Evolutionary conservation across 805 yeast genomes (phyloP).

Genomic region (Kazachstania viticola): DNA sequence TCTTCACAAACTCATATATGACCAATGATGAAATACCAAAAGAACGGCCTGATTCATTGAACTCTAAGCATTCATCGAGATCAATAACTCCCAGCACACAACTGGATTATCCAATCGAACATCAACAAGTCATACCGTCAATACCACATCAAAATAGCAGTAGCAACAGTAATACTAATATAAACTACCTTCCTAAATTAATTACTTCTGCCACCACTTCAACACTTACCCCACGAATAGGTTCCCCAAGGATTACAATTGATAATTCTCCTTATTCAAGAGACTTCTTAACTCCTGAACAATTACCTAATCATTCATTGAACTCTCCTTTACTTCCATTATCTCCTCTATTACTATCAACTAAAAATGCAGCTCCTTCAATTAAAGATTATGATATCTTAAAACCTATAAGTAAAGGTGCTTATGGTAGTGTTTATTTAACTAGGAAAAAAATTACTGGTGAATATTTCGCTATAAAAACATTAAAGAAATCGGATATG

Average conservation of each 20-base stretch:
- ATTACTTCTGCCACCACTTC: slow-evolving; percentile 24
- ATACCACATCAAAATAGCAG: slow-evolving; percentile 1
- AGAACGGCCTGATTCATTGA: not conserved
- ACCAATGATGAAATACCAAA: slow-evolving; percentile 33
- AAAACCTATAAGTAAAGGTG: slow-evolving; percentile 93
- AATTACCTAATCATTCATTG: slow-evolving; percentile 14
- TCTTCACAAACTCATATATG: slow-evolving; percentile 33
- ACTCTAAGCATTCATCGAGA: slow-evolving; percentile 7
- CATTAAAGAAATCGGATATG: slow-evolving; percentile 87
- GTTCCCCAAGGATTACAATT: slow-evolving; percentile 26
- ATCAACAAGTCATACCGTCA: not conserved
- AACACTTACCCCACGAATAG: slow-evolving; percentile 41
- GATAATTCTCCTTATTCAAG: slow-evolving; percentile 41
- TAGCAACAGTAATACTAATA: slow-evolving; percentile 4
- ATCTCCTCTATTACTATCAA: slow-evolving; percentile 68
- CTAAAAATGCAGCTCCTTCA: slow-evolving; percentile 51
- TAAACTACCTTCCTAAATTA: slow-evolving; percentile 12
- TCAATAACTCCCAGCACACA: slow-evolving; percentile 16
- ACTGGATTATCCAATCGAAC: slow-evolving; percentile 4
- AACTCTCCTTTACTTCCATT: slow-evolving; percentile 46
- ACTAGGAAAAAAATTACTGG: slow-evolving; percentile 80
- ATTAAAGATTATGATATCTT: slow-evolving; percentile 82
- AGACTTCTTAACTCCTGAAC: slow-evolving; percentile 30
- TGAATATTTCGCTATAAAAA: slow-evolving; percentile 91
- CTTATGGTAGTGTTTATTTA: slow-evolving; percentile 89